Evolutionary conservation across 2,329 filamentous ascomycete species (phyloP).

Genomic region (Paecilomyces dactylethromorphus): DNA sequence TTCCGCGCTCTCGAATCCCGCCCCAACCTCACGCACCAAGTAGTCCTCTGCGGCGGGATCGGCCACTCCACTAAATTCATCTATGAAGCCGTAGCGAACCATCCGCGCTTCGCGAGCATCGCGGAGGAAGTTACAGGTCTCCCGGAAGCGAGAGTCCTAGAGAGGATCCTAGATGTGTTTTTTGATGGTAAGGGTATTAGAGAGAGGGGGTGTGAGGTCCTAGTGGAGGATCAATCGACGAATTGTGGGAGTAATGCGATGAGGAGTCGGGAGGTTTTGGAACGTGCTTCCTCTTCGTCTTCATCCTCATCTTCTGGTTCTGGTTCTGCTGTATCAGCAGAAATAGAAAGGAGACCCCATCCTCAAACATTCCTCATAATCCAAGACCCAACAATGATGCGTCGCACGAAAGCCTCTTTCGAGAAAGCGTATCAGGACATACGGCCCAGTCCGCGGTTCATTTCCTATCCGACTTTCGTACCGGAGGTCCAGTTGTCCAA

Average conservation of each 20-base stretch:
- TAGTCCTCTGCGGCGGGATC: constrained; percentile 41
- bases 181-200: background rate
- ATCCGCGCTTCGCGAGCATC: constrained; percentile 19
- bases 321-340: no score
- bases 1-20: constrained; percentile 25
- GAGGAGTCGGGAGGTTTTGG: background rate
- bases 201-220: background rate
- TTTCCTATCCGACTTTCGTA: background rate
- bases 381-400: constrained; percentile 43
- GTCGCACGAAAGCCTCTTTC: constrained; percentile 37
- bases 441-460: background rate
- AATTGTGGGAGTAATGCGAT: background rate
- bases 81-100: constrained; percentile 32
- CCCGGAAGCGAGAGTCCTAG: background rate
- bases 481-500: background rate
- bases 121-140: background rate
- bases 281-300: background rate
- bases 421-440: constrained; percentile 27
- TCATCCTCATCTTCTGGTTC: background rate
- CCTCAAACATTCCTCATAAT: constrained; percentile 26
- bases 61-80: constrained; percentile 40
- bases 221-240: background rate
- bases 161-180: background rate
- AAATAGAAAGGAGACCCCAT: background rate
- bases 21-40: constrained; percentile 22